These are phyloP conservation scores for Fraxinus pennsylvanica DNA, from an alignment of 257 asterid genomes.

Conservation along the genomic window DNA sequence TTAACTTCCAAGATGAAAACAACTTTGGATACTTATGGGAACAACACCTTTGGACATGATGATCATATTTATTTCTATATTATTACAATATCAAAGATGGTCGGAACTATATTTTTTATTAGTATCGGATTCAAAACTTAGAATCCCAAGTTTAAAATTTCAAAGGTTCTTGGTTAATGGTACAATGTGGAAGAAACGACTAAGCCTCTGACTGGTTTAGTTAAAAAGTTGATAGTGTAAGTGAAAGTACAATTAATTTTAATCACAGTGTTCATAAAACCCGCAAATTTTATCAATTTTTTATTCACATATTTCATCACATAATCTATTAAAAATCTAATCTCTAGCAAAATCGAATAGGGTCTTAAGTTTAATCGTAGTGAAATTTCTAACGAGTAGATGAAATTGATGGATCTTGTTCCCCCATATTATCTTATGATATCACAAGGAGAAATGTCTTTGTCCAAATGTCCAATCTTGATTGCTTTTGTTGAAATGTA, in stretches of 20 bases:
- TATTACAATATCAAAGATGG: background rate
- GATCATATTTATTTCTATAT: background rate
- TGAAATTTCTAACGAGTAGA: conserved; percentile 15
- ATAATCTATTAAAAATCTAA: too few relatives aligned
- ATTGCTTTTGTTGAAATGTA: conserved; percentile 19
- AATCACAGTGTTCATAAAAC: too few relatives aligned
- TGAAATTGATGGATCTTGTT: conserved; percentile 27
- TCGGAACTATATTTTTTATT: too few relatives aligned
- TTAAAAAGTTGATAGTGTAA: too few relatives aligned
- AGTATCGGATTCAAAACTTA: too few relatives aligned
- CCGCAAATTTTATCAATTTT: too few relatives aligned
- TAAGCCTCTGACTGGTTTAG: background rate
- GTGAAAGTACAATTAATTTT: too few relatives aligned
- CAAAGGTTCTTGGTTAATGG: background rate
- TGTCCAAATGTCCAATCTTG: background rate
- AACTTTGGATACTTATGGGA: conserved; percentile 32
- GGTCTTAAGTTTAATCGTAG: background rate
- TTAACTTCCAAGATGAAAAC: conserved; percentile 34
- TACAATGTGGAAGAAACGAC: background rate
- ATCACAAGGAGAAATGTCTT: background rate
- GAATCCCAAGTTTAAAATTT: background rate
- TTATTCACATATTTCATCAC: too few relatives aligned
- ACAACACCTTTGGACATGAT: conserved; percentile 38
- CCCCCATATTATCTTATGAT: conserved; percentile 3
- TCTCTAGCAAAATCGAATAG: too few relatives aligned